phyloP scores from a whole-genome alignment of 768 basidiomycete genomes.

The Russula lepida region DNA sequence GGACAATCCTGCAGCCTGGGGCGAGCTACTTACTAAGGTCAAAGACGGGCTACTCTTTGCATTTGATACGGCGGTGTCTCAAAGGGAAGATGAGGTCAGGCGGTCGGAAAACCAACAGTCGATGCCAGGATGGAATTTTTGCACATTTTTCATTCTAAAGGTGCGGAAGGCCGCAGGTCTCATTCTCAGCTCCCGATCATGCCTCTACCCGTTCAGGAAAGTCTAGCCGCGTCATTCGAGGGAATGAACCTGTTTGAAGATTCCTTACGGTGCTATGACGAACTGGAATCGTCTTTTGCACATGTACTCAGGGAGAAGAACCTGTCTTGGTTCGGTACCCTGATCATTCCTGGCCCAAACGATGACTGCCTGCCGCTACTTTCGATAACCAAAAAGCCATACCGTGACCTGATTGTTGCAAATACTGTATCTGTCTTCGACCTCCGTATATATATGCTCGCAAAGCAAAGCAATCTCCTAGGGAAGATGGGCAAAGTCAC shows the following conservation, averaged over 20 bases:
- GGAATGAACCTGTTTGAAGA: constrained; percentile 87
- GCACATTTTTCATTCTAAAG: constrained; percentile 94
- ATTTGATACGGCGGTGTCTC: constrained; percentile 69
- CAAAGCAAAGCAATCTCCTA: constrained; percentile 73
- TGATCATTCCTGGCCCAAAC: constrained; percentile 57
- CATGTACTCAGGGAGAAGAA: constrained; percentile 69
- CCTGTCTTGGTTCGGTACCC: constrained; percentile 85
- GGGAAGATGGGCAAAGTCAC: constrained; percentile 57
- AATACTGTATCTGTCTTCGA: constrained; percentile 93
- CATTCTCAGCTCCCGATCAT: background rate
- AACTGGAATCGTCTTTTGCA: constrained; percentile 80
- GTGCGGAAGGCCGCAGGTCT: constrained; percentile 34
- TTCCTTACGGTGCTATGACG: constrained; percentile 80
- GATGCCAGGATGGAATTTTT: constrained; percentile 98
- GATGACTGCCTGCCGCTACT: constrained; percentile 81
- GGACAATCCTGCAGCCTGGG: constrained; percentile 76
- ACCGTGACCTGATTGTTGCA: constrained; percentile 79
- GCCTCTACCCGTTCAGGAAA: constrained; percentile 55
- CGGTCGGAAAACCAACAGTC: constrained; percentile 82
- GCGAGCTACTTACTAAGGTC: constrained; percentile 77
- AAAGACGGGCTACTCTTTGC: constrained; percentile 85
- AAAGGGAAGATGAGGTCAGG: constrained; percentile 84
- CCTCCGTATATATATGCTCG: constrained; percentile 83
- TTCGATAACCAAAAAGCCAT: constrained; percentile 73
- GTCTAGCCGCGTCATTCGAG: constrained; percentile 84